phyloP scores from a whole-genome alignment of 2,329 filamentous ascomycete species.

The Colletotrichum sp. region DNA sequence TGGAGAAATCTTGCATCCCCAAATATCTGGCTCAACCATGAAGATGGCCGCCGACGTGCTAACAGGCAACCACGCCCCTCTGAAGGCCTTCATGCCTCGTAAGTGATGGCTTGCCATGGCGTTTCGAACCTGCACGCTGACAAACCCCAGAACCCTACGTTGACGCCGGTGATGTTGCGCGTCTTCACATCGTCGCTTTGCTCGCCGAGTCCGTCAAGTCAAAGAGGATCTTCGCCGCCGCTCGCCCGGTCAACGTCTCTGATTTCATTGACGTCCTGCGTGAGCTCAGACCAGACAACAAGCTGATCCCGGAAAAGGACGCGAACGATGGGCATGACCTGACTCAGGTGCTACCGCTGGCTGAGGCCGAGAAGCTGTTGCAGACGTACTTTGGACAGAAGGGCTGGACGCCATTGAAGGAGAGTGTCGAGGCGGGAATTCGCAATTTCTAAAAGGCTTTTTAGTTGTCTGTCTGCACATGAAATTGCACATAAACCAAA shows the following conservation, averaged over 20 bases:
- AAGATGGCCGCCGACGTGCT: neutral
- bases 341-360: constrained; percentile 1
- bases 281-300: constrained; percentile 15
- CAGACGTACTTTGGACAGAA: constrained; percentile 14
- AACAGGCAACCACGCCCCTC: neutral
- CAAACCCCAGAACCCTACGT: constrained; percentile 38
- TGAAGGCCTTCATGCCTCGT: neutral
- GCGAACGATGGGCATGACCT: neutral
- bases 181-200: constrained; percentile 57
- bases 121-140: neutral
- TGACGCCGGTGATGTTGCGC: constrained; percentile 53
- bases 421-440: constrained; percentile 12
- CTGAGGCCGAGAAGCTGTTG: constrained; percentile 1
- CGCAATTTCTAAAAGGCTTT: neutral
- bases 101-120: neutral
- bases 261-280: neutral
- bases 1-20: constrained; percentile 12
- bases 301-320: neutral
- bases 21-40: constrained; percentile 19
- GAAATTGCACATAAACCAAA: neutral
- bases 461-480: neutral
- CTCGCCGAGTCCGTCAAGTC: constrained; percentile 47
- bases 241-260: constrained; percentile 25
- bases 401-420: constrained; percentile 5
- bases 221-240: constrained; percentile 61